Base-by-base conservation (phyloP, 2,329 filamentous ascomycete genomes). In the Alternaria novae-zelandiae region DNA sequence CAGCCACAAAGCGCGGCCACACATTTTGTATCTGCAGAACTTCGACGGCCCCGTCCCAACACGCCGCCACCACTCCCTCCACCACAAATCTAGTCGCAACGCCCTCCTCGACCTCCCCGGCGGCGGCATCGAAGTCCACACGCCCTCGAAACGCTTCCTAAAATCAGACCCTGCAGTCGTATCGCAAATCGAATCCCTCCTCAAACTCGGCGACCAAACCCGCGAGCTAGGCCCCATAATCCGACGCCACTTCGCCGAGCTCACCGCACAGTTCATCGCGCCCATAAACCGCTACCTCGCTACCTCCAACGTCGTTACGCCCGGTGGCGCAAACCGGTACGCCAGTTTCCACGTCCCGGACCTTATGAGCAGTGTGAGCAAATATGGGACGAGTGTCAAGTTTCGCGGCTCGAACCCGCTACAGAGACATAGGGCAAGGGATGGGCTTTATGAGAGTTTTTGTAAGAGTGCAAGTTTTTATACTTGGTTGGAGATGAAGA, bases 401-500 rank as follows among this genome's bases (percentile, higher is more conserved):
- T 71, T 80, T 43, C 71, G 79, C 26, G 80, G 79, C 5, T 76
- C 79, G 28, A 72, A 72, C 1, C 78, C 79, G 2, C 70, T 82
- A 6, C 79, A 80, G 67, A 65, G 77, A 54, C 79, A 82, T 61
- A 68, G 72, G 25, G 72, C 73, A 4, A 68, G 79, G 23, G 79
- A 82, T 56, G 73, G 66, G 1, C 50, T 82, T 26, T 82, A 82
- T 59, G 75, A 73, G 56, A 68, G 59, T 8, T 82, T 82, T 63
- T 81, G 79, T 55, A 69, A 68, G 25, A 78, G 74, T 6, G 70
- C 78, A 7, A 82, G 80, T 46, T 82, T 82, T 55, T 81, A 81
- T 57, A 78, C 75, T 13, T 82, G 80, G 78, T 63, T 82, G 20
- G 79, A 82, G 30, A 81, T 82, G 79, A 82, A 82, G 66, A 70